Evolutionary conservation across 2,329 filamentous ascomycete genomes (phyloP), one percentile per base, ranked within the genome.

Genomic region (Balansia obtecta): DNA sequence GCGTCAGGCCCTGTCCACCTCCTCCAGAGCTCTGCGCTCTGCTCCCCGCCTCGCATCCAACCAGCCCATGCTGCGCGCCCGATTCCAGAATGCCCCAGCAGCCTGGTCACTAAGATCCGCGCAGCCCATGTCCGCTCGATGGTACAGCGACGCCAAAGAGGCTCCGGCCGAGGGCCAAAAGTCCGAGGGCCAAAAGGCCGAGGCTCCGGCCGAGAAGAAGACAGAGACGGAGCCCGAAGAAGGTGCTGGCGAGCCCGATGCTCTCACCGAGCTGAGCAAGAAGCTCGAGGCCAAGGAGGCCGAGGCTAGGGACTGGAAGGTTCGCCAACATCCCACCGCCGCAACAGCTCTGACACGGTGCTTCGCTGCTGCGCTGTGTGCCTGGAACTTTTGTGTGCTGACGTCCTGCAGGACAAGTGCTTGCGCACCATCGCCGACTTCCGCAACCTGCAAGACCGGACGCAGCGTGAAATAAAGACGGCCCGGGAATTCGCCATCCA

Each of bases 371-470:
- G 8, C 3, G 6, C 22, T 39, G 5, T 33, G 0, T 5, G 7
- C 12, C 34, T 6, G 15, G 15, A 32, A 32, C 6, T 2, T 40
- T 3, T 3, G 18, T 32, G 20, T 10, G 44, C 20, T 46, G 27
- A 47, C 43, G 32, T 40, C 32, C 22, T 44, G 50, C 53, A 97
- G 93, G 93, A 97, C 72, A 93, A 89, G 74, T 94, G 89, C 70
- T 80, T 96, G 56, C 91, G 93, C 66, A 86, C 86, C 50, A 83
- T 97, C 56, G 93, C 93, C 71, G 93, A 98, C 63, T 97, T 94
- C 80, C 88, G 88, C 66, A 98, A 97, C 73, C 86, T 98, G 48
- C 91, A 97, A 74, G 88, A 96, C 64, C 88, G 93, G 64, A 95
- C 88, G 42, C 80, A 84, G 67, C 88, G 93, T 64, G 93, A 98